Conservation (phyloP, 2,329 filamentous ascomycete genomes). For the Xylariaceae sp. region DNA sequence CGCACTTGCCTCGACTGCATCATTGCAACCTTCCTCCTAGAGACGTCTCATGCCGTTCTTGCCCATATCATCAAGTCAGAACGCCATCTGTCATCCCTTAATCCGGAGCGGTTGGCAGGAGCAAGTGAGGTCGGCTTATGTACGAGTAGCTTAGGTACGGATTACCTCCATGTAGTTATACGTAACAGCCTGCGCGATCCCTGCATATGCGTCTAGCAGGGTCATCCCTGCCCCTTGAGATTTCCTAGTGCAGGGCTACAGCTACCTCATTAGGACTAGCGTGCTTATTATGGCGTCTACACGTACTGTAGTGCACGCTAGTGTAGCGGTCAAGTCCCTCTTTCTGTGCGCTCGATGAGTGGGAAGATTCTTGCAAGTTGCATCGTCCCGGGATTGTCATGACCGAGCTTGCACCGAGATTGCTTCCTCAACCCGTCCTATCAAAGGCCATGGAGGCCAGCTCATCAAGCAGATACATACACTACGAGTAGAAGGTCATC, state of each 20-base stretch:
- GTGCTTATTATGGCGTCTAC: not conserved
- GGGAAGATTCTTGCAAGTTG: constrained; percentile 22
- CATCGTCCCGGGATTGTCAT: constrained; percentile 29
- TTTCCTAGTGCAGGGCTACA: constrained; percentile 16
- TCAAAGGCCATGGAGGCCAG: constrained; percentile 18
- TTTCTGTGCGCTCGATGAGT: constrained; percentile 4
- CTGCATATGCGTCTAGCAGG: not conserved
- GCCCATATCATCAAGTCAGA: too few relatives aligned
- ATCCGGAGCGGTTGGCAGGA: too few relatives aligned
- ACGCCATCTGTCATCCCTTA: too few relatives aligned
- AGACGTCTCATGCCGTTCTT: too few relatives aligned
- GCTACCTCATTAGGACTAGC: constrained; percentile 25
- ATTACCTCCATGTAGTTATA: not conserved
- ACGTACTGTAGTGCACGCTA: not conserved
- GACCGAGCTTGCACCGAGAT: constrained; percentile 33
- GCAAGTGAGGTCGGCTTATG: not conserved
- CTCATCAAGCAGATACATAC: constrained; percentile 15
- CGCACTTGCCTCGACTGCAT: too few relatives aligned
- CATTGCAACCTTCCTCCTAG: too few relatives aligned
- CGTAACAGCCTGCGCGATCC: not conserved
- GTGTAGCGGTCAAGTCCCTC: constrained; percentile 22
- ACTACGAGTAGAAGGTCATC: too few relatives aligned
- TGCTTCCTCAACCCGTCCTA: constrained; percentile 17
- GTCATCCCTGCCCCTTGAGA: not conserved
- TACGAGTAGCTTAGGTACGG: not conserved